Base-by-base conservation (phyloP, 495 filamentous ascomycete species). In the Trichoderma reesei region DNA sequence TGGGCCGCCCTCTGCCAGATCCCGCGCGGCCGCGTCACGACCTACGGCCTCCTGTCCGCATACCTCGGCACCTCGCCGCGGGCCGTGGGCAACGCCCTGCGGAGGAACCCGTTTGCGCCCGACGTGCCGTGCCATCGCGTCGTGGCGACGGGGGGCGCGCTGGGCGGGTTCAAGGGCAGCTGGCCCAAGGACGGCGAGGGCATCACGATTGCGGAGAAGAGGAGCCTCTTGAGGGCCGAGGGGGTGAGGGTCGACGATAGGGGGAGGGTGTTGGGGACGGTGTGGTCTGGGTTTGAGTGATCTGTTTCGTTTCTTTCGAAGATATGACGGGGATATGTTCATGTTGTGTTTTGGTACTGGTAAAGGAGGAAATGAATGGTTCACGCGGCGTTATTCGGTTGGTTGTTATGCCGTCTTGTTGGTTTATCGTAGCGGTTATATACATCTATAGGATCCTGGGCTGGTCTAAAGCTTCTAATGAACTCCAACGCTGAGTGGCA, bases 31-130 rank as follows among this genome's bases (percentile, higher is more conserved):
- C 78, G 76, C 62, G 86, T 90, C 71, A 87, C 85, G 11, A 89
- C 89, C 3, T 93, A 96, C 78, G 85, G 83, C 18, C 81, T 86
- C 1, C 74, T 96, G 38, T 82, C 90, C 0, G 76, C 80, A 33
- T 80, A 86, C 31, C 79, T 94, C 1, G 70, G 75, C 14, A 89
- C 87, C 3, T 90, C 88, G 10, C 87, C 91, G 34, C 80, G 91
- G 1, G 91, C 91, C 2, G 86, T 96, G 3, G 91, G 91, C 11
- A 89, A 87, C 65, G 90, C 90, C 0, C 82, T 90, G 70, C 81
- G 89, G 26, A 80, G 77, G 16, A 90, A 90, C 66, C 87, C 86
- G 0, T 90, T 84, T 67, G 87, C 87, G 42, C 87, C 88, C 0
- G 76, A 79, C 41, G 86, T 90, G 36, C 77, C 80, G 31, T 79